A percentile compares a stretch with the other conserved stretches of the same genome.
phyloP scores from a whole-genome alignment of 306 rosid genomes.

The Pachyrhizus erosus region DNA sequence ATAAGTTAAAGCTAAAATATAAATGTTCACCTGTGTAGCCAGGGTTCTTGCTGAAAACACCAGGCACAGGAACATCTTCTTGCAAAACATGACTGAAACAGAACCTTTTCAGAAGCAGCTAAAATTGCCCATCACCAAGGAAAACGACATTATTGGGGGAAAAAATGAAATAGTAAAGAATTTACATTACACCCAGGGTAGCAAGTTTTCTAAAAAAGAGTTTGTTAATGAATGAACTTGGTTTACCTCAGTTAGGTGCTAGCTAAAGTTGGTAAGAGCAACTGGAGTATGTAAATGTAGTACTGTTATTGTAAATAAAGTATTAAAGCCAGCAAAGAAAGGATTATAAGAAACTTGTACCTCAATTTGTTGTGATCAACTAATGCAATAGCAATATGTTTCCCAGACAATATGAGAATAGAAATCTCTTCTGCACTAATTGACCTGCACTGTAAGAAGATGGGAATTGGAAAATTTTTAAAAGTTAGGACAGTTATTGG shows the following conservation, averaged over 20 bases:
- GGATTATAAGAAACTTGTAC: slow-evolving; percentile 49
- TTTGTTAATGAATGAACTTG: slow-evolving; percentile 26
- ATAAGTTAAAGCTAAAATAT: slow-evolving; percentile 33
- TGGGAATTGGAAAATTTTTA: background rate
- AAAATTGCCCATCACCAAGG: slow-evolving; percentile 39
- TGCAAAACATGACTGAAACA: slow-evolving; percentile 65
- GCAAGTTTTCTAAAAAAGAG: slow-evolving; percentile 19
- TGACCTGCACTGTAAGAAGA: slow-evolving; percentile 84
- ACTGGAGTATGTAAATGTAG: background rate
- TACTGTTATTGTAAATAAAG: slow-evolving; percentile 21
- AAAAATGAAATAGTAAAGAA: slow-evolving; percentile 29
- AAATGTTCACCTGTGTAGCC: slow-evolving; percentile 74
- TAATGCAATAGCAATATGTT: slow-evolving; percentile 81
- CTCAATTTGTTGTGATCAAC: slow-evolving; percentile 90
- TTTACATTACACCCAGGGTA: background rate
- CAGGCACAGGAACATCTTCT: slow-evolving; percentile 61
- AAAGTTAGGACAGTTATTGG: background rate
- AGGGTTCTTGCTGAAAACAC: slow-evolving; percentile 57
- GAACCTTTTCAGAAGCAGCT: slow-evolving; percentile 49
- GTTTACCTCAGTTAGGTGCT: slow-evolving; percentile 15
- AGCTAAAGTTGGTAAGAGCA: slow-evolving; percentile 31
- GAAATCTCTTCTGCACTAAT: slow-evolving; percentile 74
- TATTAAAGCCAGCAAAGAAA: slow-evolving; percentile 27
- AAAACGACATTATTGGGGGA: slow-evolving; percentile 23
- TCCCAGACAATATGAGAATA: slow-evolving; percentile 75